A percentile compares a stretch with the other conserved stretches of the same genome.
These are phyloP conservation scores for Paracoccidioides lutzii DNA, from an alignment of 2,329 filamentous ascomycete genomes.

Conservation along the genomic window DNA sequence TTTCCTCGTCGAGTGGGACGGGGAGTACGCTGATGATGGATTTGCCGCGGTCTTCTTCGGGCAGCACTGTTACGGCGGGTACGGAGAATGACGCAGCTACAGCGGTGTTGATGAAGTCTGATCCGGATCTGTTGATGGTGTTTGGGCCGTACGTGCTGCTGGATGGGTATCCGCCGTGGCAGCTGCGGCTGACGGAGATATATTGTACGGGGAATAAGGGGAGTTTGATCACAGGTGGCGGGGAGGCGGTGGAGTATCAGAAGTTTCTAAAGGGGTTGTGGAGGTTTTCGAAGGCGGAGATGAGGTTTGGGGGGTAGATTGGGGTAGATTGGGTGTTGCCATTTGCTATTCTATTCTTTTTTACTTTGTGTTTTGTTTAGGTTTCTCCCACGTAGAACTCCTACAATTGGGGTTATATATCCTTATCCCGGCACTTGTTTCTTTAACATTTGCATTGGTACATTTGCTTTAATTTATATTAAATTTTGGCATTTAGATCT, in stretches of 20 bases:
- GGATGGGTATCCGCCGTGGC: slow-evolving; percentile 92
- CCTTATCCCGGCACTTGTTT: not conserved
- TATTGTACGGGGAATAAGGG: slow-evolving; percentile 47
- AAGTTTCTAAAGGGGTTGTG: slow-evolving; percentile 77
- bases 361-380: not conserved
- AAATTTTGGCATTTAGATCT: not conserved
- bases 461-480: not conserved
- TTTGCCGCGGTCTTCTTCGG: slow-evolving; percentile 18
- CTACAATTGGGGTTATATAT: not conserved
- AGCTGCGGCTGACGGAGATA: slow-evolving; percentile 87
- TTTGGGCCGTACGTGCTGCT: slow-evolving; percentile 76
- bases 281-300: slow-evolving; percentile 75
- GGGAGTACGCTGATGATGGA: not conserved
- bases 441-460: not conserved
- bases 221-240: slow-evolving; percentile 23
- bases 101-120: slow-evolving; percentile 50
- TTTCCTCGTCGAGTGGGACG: not conserved
- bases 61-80: slow-evolving; percentile 5
- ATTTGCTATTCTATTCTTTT: not conserved
- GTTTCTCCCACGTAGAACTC: not conserved
- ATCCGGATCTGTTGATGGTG: slow-evolving; percentile 79
- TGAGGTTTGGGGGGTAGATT: slow-evolving; percentile 58
- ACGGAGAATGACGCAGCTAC: slow-evolving; percentile 4
- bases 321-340: not conserved
- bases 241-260: slow-evolving; percentile 66